Conservation (phyloP, 371 early-diverging fungal genomes). For the Lichtheimia corymbifera region DNA sequence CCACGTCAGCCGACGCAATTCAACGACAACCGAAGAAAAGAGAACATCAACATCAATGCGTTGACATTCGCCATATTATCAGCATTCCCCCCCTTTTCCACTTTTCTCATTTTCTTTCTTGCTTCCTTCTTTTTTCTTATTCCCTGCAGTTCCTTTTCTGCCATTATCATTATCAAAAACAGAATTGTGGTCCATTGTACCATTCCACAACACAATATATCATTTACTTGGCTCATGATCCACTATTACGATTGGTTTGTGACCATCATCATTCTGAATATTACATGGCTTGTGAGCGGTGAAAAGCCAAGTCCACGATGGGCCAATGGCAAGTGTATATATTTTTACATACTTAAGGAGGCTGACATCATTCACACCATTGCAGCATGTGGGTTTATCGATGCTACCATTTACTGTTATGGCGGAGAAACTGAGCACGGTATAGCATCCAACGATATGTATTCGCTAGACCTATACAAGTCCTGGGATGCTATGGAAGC, state of each 20-base stretch:
- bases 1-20: too few relatives aligned
- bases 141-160: too few relatives aligned
- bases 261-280: neutral
- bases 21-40: too few relatives aligned
- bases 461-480: neutral
- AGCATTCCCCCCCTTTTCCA: neutral
- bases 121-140: too few relatives aligned
- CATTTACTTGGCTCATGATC: constrained; percentile 1
- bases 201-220: neutral
- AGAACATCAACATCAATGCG: neutral
- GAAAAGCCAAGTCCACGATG: constrained; percentile 4
- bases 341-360: neutral
- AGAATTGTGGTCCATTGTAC: neutral
- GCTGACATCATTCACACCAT: neutral
- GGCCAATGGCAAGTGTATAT: neutral
- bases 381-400: constrained; percentile 1
- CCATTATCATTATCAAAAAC: neutral
- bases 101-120: neutral
- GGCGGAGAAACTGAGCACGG: neutral
- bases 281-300: neutral
- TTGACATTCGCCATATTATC: neutral
- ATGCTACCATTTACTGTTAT: constrained; percentile 5
- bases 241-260: neutral
- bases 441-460: neutral
- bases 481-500: constrained; percentile 9